These are phyloP conservation scores for Sporobolus alterniflorus DNA, from an alignment of 202 grass and related monocot species.

Conservation along the genomic window DNA sequence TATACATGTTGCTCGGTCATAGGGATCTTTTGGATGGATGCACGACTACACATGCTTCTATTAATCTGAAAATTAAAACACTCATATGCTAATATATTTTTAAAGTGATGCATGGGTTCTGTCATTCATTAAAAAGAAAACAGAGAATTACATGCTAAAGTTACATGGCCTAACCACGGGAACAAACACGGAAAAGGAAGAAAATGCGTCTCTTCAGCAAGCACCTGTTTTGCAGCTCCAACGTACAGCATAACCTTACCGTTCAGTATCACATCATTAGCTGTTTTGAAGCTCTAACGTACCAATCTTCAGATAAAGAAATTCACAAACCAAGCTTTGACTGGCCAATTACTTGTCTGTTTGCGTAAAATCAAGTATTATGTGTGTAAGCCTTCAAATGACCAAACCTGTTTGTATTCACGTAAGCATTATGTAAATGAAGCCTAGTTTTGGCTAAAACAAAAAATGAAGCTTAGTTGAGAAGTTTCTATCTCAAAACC, in stretches of 20 bases:
- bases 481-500: slow-evolving; percentile 24
- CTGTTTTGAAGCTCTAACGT: slow-evolving; percentile 33
- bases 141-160: too few relatives aligned
- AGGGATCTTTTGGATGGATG: slow-evolving; percentile 9
- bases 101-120: too few relatives aligned
- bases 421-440: not conserved
- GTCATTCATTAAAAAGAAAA: too few relatives aligned
- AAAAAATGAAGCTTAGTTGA: slow-evolving; percentile 18
- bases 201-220: slow-evolving; percentile 3
- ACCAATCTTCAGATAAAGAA: too few relatives aligned
- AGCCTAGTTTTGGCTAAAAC: not conserved
- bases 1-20: not conserved
- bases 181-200: too few relatives aligned
- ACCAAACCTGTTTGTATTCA: not conserved
- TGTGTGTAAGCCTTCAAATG: too few relatives aligned
- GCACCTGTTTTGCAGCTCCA: not conserved
- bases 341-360: too few relatives aligned
- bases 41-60: not conserved
- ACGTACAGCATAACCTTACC: not conserved
- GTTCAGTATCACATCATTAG: slow-evolving; percentile 9
- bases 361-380: too few relatives aligned
- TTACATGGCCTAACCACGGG: too few relatives aligned
- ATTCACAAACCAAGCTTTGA: too few relatives aligned
- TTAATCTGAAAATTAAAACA: not conserved
- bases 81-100: too few relatives aligned